A percentile compares a stretch with the other conserved stretches of the same genome.
phyloP scores from a whole-genome alignment of 225 moss, liverwort and hornwort genomes.

The Sphagnum contortum region DNA sequence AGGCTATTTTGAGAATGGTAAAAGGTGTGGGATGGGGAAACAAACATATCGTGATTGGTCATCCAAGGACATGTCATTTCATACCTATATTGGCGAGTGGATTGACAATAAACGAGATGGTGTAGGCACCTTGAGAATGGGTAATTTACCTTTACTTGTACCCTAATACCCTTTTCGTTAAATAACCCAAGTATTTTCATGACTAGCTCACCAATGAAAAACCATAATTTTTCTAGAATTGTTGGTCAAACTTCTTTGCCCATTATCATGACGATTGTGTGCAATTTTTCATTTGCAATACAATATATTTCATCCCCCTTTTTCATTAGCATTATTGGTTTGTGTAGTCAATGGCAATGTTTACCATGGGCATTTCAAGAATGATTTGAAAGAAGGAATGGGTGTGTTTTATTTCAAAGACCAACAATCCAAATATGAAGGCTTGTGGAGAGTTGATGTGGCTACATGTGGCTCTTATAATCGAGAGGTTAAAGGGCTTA shows the following conservation, averaged over 20 bases:
- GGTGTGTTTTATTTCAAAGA: conserved; percentile 66
- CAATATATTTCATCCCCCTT: background rate
- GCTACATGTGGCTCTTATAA: conserved; percentile 54
- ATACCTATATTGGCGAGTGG: conserved; percentile 76
- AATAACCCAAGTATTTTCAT: too few species aligned
- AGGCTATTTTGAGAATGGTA: conserved; percentile 67
- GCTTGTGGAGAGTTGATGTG: conserved; percentile 75
- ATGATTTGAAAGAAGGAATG: conserved; percentile 71
- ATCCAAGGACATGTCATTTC: conserved; percentile 41
- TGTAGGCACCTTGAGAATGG: conserved; percentile 58
- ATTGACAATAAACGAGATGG: conserved; percentile 70
- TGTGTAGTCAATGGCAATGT: conserved; percentile 58
- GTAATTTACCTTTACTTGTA: conserved; percentile 18
- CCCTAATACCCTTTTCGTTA: too few species aligned
- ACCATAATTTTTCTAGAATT: too few species aligned
- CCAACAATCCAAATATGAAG: conserved; percentile 63
- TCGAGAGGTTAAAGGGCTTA: conserved; percentile 6
- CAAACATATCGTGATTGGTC: conserved; percentile 83
- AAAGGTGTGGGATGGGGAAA: conserved; percentile 61
- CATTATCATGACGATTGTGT: too few species aligned
- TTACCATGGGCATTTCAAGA: conserved; percentile 69
- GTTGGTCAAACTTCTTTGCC: too few species aligned
- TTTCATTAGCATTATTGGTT: background rate
- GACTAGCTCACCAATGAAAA: too few species aligned
- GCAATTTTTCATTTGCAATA: background rate